A percentile compares a stretch with the other conserved stretches of the same genome.
These are phyloP conservation scores for Sordaria brevicollis DNA, from an alignment of 495 filamentous ascomycete genomes.

Conservation along the genomic window DNA sequence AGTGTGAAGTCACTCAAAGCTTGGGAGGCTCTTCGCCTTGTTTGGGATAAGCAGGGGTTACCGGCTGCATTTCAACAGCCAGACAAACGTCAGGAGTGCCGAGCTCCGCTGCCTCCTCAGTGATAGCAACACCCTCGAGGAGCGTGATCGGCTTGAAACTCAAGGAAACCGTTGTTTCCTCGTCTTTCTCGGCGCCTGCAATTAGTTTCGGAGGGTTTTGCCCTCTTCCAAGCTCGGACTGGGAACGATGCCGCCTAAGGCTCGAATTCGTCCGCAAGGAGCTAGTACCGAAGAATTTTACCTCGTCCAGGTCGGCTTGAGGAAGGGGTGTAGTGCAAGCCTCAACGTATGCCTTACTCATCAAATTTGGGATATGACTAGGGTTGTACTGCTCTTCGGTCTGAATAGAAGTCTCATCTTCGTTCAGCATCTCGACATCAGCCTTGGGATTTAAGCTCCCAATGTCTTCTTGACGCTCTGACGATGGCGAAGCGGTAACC, in stretches of 20 bases:
- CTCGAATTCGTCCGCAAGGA: neutral
- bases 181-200: conserved; percentile 2
- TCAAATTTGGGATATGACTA: conserved; percentile 3
- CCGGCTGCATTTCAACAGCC: neutral
- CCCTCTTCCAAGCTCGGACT: neutral
- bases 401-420: neutral
- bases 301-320: conserved; percentile 8
- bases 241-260: neutral
- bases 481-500: neutral
- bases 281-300: neutral
- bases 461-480: neutral
- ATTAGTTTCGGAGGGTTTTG: neutral
- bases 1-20: neutral
- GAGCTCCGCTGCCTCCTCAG: conserved; percentile 45
- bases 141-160: conserved; percentile 29
- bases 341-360: neutral
- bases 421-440: neutral
- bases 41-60: neutral
- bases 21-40: neutral
- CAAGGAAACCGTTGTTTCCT: conserved; percentile 5
- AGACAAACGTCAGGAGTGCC: conserved; percentile 38
- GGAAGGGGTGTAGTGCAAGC: conserved; percentile 13
- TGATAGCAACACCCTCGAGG: conserved; percentile 43
- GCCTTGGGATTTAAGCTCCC: neutral
- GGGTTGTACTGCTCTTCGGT: conserved; percentile 6